phyloP scores from a whole-genome alignment of 345 rosid genomes.

The Toxicodendron radicans region DNA sequence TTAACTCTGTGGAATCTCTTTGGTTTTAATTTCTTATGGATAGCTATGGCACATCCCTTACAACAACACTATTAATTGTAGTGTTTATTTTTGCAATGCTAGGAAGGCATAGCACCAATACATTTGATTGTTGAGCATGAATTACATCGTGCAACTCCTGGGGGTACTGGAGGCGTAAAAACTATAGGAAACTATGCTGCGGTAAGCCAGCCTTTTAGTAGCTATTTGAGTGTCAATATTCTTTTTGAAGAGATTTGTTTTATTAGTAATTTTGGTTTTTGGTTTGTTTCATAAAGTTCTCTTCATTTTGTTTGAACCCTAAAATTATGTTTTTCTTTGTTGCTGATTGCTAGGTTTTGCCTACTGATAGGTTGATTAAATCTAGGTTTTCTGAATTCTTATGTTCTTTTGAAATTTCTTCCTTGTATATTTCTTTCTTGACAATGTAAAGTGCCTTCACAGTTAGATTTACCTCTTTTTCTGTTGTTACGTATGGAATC shows the following conservation, averaged over 20 bases:
- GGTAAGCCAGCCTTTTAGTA: slow-evolving; percentile 38
- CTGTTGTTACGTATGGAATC: neutral
- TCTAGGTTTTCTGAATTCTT: neutral
- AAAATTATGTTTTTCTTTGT: neutral
- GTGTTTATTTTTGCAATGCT: slow-evolving; percentile 24
- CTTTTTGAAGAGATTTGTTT: neutral
- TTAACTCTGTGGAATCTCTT: neutral
- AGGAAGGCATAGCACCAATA: slow-evolving; percentile 88
- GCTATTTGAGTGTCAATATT: neutral
- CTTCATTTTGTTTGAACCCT: neutral
- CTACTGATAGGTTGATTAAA: neutral
- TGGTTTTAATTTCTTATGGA: neutral
- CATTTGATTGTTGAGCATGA: slow-evolving; percentile 60
- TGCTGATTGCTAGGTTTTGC: neutral
- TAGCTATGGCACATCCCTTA: neutral
- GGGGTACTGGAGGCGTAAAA: slow-evolving; percentile 96
- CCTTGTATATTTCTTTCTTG: neutral
- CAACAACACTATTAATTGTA: neutral
- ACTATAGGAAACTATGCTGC: slow-evolving; percentile 95
- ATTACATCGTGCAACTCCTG: slow-evolving; percentile 91
- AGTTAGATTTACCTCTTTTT: neutral
- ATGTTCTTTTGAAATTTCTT: neutral
- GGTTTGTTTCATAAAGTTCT: neutral
- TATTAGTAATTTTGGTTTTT: neutral
- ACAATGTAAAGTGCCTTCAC: neutral